A percentile compares a stretch with the other conserved stretches of the same genome.
These are phyloP conservation scores for Brachypodium distachyon DNA, from an alignment of 202 grass and related monocot genomes.

Conservation along the genomic window DNA sequence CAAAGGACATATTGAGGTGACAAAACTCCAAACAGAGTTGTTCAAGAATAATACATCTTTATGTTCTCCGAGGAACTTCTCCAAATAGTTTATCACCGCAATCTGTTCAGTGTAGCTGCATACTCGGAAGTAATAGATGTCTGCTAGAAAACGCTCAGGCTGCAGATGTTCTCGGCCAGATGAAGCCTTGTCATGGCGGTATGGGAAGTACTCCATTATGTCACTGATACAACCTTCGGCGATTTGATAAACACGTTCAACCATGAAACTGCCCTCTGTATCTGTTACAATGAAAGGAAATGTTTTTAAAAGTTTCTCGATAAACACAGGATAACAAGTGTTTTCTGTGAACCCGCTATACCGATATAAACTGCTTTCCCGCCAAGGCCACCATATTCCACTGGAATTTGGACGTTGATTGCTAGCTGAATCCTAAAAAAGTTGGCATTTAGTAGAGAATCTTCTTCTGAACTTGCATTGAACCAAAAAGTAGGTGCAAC, in stretches of 20 bases:
- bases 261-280: conserved; percentile 98
- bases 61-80: conserved; percentile 74
- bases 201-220: conserved; percentile 41
- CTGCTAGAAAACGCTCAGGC: conserved; percentile 60
- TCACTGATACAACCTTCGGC: conserved; percentile 80
- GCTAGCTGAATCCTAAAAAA: conserved; percentile 87
- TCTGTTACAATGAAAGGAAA: conserved; percentile 31
- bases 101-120: conserved; percentile 99
- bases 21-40: conserved; percentile 16
- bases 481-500: background rate
- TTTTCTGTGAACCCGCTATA: conserved; percentile 19
- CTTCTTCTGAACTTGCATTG: background rate
- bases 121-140: conserved; percentile 90
- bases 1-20: background rate
- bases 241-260: conserved; percentile 83
- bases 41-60: conserved; percentile 63
- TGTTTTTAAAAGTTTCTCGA: conserved; percentile 6
- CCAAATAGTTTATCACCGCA: conserved; percentile 85
- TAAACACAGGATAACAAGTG: background rate
- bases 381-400: conserved; percentile 71
- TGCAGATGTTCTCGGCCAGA: conserved; percentile 43
- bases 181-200: conserved; percentile 37
- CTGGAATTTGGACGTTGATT: conserved; percentile 87
- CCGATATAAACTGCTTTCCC: conserved; percentile 96
- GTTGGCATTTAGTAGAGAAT: conserved; percentile 10